Conservation (phyloP, 805 yeast species). For the Starmerella potacharoeniae region DNA sequence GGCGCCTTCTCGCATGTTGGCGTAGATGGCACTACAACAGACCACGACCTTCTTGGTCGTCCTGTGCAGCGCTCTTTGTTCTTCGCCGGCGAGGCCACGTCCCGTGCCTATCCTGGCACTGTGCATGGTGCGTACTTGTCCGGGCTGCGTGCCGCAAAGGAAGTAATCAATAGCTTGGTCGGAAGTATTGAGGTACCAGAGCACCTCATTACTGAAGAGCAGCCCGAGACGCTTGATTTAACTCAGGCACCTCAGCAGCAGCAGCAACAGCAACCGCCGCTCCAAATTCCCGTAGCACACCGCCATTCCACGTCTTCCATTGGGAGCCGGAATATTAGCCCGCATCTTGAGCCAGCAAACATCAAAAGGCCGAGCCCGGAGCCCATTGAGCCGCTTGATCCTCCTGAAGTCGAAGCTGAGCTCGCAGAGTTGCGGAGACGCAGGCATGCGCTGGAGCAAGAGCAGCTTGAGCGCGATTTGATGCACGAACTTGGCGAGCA, state of each 20-base stretch:
- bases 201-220: slow-evolving; percentile 24
- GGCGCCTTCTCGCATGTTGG: slow-evolving; percentile 60
- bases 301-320: neutral
- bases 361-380: neutral
- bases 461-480: slow-evolving; percentile 29
- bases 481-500: slow-evolving; percentile 30
- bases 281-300: neutral
- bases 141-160: slow-evolving; percentile 34
- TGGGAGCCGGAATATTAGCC: neutral
- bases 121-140: slow-evolving; percentile 36
- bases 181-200: slow-evolving; percentile 33
- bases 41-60: slow-evolving; percentile 32
- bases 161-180: slow-evolving; percentile 31
- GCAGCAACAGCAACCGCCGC: neutral
- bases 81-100: slow-evolving; percentile 38
- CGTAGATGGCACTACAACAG: slow-evolving; percentile 34
- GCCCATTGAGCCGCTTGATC: slow-evolving; percentile 8
- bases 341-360: neutral
- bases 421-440: slow-evolving; percentile 25
- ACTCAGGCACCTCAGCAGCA: neutral
- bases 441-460: slow-evolving; percentile 25
- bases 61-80: slow-evolving; percentile 30
- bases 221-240: neutral
- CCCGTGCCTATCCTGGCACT: slow-evolving; percentile 33
- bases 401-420: slow-evolving; percentile 22